These are phyloP conservation scores for Apiospora arundinis DNA, from an alignment of 2,329 filamentous ascomycete species.

Conservation along the genomic window DNA sequence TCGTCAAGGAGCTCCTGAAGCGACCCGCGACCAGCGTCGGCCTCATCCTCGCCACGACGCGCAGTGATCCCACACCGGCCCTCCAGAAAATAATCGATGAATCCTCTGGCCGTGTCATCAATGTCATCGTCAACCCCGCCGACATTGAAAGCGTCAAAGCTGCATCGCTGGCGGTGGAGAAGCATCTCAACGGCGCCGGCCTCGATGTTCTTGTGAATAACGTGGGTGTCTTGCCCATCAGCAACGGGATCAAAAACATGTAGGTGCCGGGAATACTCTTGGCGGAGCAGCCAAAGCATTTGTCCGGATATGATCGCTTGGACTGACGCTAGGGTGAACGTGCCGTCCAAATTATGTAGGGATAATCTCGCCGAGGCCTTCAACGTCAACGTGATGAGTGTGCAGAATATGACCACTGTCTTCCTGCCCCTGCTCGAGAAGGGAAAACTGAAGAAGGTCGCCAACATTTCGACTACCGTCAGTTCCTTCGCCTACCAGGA, in stretches of 20 bases:
- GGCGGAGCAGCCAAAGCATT: not conserved
- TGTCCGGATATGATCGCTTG: not conserved
- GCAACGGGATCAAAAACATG: slow-evolving; percentile 24
- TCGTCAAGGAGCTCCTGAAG: slow-evolving; percentile 37
- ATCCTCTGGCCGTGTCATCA: slow-evolving; percentile 43
- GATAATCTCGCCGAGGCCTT: slow-evolving; percentile 38
- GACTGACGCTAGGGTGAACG: not conserved
- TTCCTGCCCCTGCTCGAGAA: slow-evolving; percentile 47
- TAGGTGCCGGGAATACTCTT: not conserved
- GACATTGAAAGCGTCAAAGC: slow-evolving; percentile 41
- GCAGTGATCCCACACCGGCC: slow-evolving; percentile 39
- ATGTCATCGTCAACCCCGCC: slow-evolving; percentile 47
- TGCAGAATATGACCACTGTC: slow-evolving; percentile 46
- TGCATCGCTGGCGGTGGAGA: slow-evolving; percentile 42
- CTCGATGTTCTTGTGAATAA: slow-evolving; percentile 56
- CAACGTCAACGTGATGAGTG: slow-evolving; percentile 35
- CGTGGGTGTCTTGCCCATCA: slow-evolving; percentile 35
- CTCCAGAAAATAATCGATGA: slow-evolving; percentile 43
- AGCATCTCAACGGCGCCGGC: slow-evolving; percentile 43
- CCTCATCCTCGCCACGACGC: slow-evolving; percentile 49
- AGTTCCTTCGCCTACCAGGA: slow-evolving; percentile 31
- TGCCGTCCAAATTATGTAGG: slow-evolving; percentile 22
- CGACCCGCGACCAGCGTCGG: slow-evolving; percentile 32
- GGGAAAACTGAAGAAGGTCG: slow-evolving; percentile 48
- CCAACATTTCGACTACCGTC: slow-evolving; percentile 47